phyloP scores from a whole-genome alignment of 2,329 filamentous ascomycete genomes.

The Colletotrichum gloeosporioides region DNA sequence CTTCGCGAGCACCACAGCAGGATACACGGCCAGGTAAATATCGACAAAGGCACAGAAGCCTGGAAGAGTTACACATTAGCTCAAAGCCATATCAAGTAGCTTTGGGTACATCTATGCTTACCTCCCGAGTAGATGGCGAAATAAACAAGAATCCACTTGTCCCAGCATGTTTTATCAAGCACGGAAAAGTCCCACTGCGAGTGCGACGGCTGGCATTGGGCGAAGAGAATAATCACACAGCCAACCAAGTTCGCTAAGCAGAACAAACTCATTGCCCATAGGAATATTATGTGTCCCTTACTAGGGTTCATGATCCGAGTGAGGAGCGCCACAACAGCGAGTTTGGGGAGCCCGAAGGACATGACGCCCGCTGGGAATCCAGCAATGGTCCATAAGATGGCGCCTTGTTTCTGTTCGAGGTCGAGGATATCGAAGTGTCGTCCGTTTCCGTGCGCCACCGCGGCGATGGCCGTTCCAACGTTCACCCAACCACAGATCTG shows the following conservation, averaged over 20 bases:
- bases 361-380: slow-evolving; percentile 42
- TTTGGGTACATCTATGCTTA: slow-evolving; percentile 24
- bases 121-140: slow-evolving; percentile 45
- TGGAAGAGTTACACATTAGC: neutral
- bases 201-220: slow-evolving; percentile 42
- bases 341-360: slow-evolving; percentile 45
- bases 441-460: slow-evolving; percentile 43
- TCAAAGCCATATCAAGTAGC: neutral
- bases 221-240: slow-evolving; percentile 45
- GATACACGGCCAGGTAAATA: slow-evolving; percentile 47
- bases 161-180: slow-evolving; percentile 35
- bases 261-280: slow-evolving; percentile 39
- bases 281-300: slow-evolving; percentile 33
- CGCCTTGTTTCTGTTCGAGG: slow-evolving; percentile 30
- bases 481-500: slow-evolving; percentile 38
- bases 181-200: slow-evolving; percentile 44
- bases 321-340: slow-evolving; percentile 44
- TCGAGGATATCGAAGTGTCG: slow-evolving; percentile 38
- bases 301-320: slow-evolving; percentile 42
- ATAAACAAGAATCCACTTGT: slow-evolving; percentile 38
- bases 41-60: slow-evolving; percentile 41
- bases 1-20: slow-evolving; percentile 38
- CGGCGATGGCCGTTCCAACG: slow-evolving; percentile 36
- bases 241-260: slow-evolving; percentile 35
- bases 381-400: slow-evolving; percentile 40